These are phyloP conservation scores for Globisporangium emineosum DNA, from an alignment of 352 stramenopile genomes.

Conservation along the genomic window DNA sequence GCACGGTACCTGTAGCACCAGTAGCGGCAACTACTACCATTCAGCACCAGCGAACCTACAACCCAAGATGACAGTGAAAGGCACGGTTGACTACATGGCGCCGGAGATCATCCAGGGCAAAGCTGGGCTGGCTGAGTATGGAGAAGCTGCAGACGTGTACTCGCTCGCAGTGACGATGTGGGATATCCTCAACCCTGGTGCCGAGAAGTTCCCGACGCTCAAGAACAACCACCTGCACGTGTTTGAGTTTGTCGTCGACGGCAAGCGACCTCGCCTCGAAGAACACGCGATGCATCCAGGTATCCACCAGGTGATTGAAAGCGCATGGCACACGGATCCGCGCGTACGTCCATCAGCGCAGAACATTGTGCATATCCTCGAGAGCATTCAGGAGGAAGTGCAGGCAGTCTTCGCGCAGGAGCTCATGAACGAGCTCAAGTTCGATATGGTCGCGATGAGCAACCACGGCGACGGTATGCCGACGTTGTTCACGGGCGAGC, in stretches of 20 bases:
- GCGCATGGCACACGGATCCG: slow-evolving; percentile 28
- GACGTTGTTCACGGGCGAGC: slow-evolving; percentile 19
- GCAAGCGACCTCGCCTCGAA: slow-evolving; percentile 25
- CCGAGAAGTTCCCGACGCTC: slow-evolving; percentile 58
- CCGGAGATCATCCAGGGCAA: slow-evolving; percentile 77
- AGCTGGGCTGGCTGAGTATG: slow-evolving; percentile 60
- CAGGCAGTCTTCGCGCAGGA: slow-evolving; percentile 23
- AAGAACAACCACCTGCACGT: slow-evolving; percentile 57
- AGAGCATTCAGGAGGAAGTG: slow-evolving; percentile 28
- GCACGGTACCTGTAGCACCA: slow-evolving; percentile 8
- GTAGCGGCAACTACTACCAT: slow-evolving; percentile 12
- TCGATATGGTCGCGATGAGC: slow-evolving; percentile 15
- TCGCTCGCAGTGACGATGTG: slow-evolving; percentile 74
- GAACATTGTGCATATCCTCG: slow-evolving; percentile 27
- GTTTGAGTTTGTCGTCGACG: slow-evolving; percentile 30
- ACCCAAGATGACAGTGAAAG: slow-evolving; percentile 22
- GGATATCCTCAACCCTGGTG: slow-evolving; percentile 63
- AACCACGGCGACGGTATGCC: slow-evolving; percentile 7
- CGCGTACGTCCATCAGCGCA: slow-evolving; percentile 21
- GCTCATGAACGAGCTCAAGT: slow-evolving; percentile 21
- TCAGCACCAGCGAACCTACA: neutral
- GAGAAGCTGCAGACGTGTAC: slow-evolving; percentile 70
- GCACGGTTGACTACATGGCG: slow-evolving; percentile 73
- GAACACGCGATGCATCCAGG: slow-evolving; percentile 16
- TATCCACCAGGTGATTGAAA: slow-evolving; percentile 25